Percentiles rank a stretch among this genome's conserved stretches.
These are phyloP conservation scores for Seiridium cupressi DNA, from an alignment of 2,329 filamentous ascomycete genomes.

Conservation along the genomic window DNA sequence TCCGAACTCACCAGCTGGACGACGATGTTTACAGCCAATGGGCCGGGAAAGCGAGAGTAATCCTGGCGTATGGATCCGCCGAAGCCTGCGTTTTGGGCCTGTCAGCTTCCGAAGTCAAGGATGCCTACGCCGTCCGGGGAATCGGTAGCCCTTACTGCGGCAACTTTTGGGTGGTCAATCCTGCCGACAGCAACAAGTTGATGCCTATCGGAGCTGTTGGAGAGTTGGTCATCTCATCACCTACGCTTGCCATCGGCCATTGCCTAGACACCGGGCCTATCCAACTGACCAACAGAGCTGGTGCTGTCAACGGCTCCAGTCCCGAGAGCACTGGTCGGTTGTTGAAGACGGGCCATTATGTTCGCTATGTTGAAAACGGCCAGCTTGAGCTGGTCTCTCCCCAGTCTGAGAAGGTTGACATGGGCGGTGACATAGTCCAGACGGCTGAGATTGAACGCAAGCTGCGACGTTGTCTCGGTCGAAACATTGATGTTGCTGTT, in stretches of 20 bases:
- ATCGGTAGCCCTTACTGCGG: constrained; percentile 48
- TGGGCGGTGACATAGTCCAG: constrained; percentile 37
- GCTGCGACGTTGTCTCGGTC: constrained; percentile 45
- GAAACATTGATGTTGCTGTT: constrained; percentile 45
- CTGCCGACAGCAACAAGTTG: constrained; percentile 46
- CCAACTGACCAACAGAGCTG: neutral
- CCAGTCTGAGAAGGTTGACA: constrained; percentile 38
- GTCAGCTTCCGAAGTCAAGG: constrained; percentile 42
- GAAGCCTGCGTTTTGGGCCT: constrained; percentile 52
- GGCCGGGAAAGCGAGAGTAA: constrained; percentile 41
- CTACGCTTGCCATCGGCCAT: constrained; percentile 41
- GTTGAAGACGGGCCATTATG: constrained; percentile 50
- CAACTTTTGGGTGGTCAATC: constrained; percentile 52
- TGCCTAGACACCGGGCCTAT: constrained; percentile 28
- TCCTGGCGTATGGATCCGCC: constrained; percentile 50
- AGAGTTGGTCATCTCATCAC: constrained; percentile 60
- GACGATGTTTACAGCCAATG: constrained; percentile 46
- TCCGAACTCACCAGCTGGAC: constrained; percentile 48
- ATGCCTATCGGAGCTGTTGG: constrained; percentile 54
- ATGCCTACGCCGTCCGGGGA: constrained; percentile 33
- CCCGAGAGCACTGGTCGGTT: constrained; percentile 21
- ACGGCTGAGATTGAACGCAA: constrained; percentile 44
- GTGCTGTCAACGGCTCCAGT: neutral
- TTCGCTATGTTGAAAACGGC: constrained; percentile 46
- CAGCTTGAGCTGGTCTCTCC: constrained; percentile 46